phyloP scores from a whole-genome alignment of 73 alveolate species.

The Blepharisma japonicum region DNA sequence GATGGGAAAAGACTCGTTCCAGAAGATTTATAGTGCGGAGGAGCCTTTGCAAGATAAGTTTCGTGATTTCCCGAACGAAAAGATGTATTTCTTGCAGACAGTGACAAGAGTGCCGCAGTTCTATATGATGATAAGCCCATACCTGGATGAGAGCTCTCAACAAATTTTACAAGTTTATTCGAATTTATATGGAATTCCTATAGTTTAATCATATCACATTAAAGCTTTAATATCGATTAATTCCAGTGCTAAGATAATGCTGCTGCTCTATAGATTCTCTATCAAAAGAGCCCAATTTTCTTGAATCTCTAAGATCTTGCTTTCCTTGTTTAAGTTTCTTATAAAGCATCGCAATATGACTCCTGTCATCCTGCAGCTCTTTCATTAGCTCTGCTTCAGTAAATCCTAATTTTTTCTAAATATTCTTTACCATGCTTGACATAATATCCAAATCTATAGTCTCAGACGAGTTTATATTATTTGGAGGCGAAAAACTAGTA shows the following conservation, averaged over 20 bases:
- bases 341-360: constrained; percentile 5
- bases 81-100: neutral
- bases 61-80: neutral
- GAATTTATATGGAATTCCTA: too few relatives aligned
- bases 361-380: neutral
- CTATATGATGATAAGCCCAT: neutral
- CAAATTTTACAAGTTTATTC: too few relatives aligned
- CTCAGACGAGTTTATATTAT: neutral
- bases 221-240: too few relatives aligned
- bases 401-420: constrained; percentile 23
- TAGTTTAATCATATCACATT: too few relatives aligned
- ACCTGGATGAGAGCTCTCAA: too few relatives aligned
- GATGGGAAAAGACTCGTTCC: constrained; percentile 10
- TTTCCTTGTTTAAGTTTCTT: constrained; percentile 1
- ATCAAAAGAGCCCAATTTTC: too few relatives aligned
- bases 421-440: neutral
- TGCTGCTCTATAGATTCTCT: too few relatives aligned
- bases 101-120: neutral
- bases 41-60: neutral
- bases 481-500: too few relatives aligned
- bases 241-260: too few relatives aligned
- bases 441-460: constrained; percentile 18
- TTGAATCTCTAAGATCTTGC: neutral
- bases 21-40: constrained; percentile 23
- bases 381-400: constrained; percentile 20